Evolutionary conservation across 495 filamentous ascomycete species (phyloP).

Genomic region (Penicilliopsis zonata): DNA sequence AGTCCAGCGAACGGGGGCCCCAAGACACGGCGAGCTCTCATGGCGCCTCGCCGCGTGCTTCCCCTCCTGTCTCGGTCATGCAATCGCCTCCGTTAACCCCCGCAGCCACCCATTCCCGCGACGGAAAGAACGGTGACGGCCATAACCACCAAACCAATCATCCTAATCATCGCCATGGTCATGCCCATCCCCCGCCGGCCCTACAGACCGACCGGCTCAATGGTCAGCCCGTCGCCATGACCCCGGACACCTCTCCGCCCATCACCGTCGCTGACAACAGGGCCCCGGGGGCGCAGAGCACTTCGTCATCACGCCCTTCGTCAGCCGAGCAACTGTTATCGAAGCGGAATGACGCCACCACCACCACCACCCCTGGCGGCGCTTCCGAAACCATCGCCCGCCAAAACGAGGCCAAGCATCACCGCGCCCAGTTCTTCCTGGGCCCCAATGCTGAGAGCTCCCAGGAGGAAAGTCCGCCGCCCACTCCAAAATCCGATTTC

Average conservation of each 20-base stretch:
- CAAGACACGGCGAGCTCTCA: conserved; percentile 26
- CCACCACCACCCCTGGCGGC: conserved; percentile 22
- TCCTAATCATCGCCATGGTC: no score
- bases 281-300: conserved; percentile 17
- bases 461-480: conserved; percentile 39
- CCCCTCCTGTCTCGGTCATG: conserved; percentile 47
- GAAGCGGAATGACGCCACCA: conserved; percentile 23
- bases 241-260: conserved; percentile 31
- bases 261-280: conserved; percentile 18
- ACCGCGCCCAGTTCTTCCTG: conserved; percentile 54
- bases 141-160: no score
- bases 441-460: conserved; percentile 47
- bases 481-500: conserved; percentile 43
- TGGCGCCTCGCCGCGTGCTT: conserved; percentile 29
- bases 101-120: conserved; percentile 53
- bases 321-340: conserved; percentile 28
- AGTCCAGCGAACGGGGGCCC: conserved; percentile 32
- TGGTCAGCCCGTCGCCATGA: conserved; percentile 55
- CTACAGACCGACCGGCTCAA: conserved; percentile 32
- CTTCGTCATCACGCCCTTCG: conserved; percentile 31
- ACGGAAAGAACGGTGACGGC: conserved; percentile 23
- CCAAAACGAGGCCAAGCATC: conserved; percentile 40
- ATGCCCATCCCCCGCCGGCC: no score
- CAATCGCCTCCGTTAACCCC: conserved; percentile 88
- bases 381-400: conserved; percentile 28